phyloP scores from a whole-genome alignment of 768 basidiomycete genomes.

The Krasilnikovozyma curviuscula region DNA sequence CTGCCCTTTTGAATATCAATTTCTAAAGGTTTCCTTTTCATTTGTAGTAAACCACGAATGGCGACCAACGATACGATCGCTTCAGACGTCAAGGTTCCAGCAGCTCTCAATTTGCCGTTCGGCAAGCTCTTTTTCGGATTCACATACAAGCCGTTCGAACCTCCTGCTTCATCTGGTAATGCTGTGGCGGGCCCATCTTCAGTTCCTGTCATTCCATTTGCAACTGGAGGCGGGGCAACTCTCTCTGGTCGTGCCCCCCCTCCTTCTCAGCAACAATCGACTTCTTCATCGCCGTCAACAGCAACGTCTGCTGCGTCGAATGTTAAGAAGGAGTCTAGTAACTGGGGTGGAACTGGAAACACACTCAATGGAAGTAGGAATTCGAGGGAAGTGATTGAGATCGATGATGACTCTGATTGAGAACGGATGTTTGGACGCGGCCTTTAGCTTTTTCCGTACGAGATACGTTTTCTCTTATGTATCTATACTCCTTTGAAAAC shows the following conservation, averaged over 20 bases:
- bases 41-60: constrained; percentile 57
- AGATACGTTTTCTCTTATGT: no score
- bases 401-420: constrained; percentile 22
- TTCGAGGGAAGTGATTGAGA: constrained; percentile 17
- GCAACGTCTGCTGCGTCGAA: neutral
- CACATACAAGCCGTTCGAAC: constrained; percentile 41
- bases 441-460: no score
- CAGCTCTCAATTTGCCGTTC: constrained; percentile 70
- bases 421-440: constrained; percentile 15
- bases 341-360: constrained; percentile 6
- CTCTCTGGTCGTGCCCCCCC: constrained; percentile 8
- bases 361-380: constrained; percentile 9
- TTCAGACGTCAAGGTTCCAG: constrained; percentile 59
- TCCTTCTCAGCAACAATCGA: neutral
- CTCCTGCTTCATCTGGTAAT: constrained; percentile 1
- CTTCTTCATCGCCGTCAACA: neutral
- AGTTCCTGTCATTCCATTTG: neutral
- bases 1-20: neutral
- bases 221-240: no score
- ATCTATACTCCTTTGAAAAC: no score
- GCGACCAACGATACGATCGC: constrained; percentile 64
- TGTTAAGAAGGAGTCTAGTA: constrained; percentile 13
- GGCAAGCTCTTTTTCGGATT: constrained; percentile 96
- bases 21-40: neutral
- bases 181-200: constrained; percentile 6